Evolutionary conservation across 495 filamentous ascomycete genomes (phyloP).

Genomic region (Evernia prunastri): DNA sequence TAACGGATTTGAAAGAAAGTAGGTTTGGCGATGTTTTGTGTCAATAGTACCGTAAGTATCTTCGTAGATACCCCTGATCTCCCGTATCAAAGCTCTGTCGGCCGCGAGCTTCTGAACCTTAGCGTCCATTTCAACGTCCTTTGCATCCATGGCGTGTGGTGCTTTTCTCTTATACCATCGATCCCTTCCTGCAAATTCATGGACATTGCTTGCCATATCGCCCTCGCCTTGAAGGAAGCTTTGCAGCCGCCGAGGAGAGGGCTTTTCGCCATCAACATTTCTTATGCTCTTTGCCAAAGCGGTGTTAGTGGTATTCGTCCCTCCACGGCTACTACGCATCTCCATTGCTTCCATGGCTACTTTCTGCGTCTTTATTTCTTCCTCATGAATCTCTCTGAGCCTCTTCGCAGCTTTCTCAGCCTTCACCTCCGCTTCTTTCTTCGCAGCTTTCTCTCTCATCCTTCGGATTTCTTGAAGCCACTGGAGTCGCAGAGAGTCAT

Average conservation of each 20-base stretch:
- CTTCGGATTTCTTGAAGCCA: constrained; percentile 22
- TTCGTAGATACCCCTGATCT: constrained; percentile 43
- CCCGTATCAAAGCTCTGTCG: constrained; percentile 34
- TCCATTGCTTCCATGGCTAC: constrained; percentile 30
- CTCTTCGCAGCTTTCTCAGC: constrained; percentile 2
- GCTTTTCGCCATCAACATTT: not conserved
- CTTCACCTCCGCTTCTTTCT: constrained; percentile 41
- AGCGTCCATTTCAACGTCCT: constrained; percentile 24
- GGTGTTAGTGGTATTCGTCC: not conserved
- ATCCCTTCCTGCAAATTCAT: constrained; percentile 27
- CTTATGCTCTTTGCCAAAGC: not conserved
- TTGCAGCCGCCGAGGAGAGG: constrained; percentile 18
- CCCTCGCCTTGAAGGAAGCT: constrained; percentile 29
- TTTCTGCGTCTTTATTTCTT: constrained; percentile 23
- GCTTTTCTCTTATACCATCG: constrained; percentile 34
- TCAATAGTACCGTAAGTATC: constrained; percentile 41
- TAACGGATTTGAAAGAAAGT: not conserved
- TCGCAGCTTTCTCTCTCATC: constrained; percentile 24
- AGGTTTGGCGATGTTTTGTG: constrained; percentile 33
- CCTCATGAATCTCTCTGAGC: constrained; percentile 26
- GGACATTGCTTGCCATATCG: constrained; percentile 31
- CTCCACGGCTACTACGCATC: constrained; percentile 20
- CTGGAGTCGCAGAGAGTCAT: constrained; percentile 16
- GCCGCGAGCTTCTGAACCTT: constrained; percentile 24
- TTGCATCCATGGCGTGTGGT: constrained; percentile 25